Evolutionary conservation across 768 basidiomycete genomes (phyloP).

Genomic region (Fistulinella prunicolor): DNA sequence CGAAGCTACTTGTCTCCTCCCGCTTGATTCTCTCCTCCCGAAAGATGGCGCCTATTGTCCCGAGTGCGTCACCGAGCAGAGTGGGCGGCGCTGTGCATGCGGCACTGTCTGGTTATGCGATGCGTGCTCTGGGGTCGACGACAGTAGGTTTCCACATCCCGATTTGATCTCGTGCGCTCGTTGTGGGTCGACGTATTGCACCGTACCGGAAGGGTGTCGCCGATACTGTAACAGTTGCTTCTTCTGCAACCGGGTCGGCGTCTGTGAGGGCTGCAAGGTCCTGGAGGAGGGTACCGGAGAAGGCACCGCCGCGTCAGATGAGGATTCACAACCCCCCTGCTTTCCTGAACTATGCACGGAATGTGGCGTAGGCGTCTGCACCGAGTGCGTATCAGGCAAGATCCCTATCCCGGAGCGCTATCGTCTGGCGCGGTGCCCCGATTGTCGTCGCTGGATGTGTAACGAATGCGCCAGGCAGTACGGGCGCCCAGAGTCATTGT

Average conservation of each 20-base stretch:
- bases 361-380: neutral
- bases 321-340: neutral
- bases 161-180: neutral
- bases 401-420: neutral
- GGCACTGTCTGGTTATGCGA: neutral
- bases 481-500: neutral
- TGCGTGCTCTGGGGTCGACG: neutral
- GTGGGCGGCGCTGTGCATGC: neutral
- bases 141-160: no score
- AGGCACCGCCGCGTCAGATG: neutral
- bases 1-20: no score
- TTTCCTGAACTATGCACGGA: neutral
- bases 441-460: neutral
- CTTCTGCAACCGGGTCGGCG: neutral
- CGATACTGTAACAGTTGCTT: neutral
- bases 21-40: no score
- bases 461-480: neutral
- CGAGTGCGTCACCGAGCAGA: neutral
- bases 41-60: neutral
- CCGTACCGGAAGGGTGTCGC: neutral
- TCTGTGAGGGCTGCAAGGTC: neutral
- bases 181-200: neutral
- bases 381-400: no score
- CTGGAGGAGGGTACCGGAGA: neutral
- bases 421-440: neutral